Evolutionary conservation across 169 alveolate genomes (phyloP).

Genomic region (Plasmodium falciparum): DNA sequence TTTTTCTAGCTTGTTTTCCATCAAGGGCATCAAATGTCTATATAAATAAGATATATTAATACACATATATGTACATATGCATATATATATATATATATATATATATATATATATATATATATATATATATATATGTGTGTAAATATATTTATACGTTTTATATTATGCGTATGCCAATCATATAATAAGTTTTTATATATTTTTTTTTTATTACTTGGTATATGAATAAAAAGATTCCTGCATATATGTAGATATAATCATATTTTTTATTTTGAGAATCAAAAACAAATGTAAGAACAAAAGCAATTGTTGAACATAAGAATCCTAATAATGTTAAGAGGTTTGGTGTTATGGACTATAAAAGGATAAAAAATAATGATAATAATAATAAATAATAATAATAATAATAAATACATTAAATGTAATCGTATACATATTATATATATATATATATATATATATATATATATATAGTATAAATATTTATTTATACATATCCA

Average conservation of each 20-base stretch:
- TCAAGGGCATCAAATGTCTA: slow-evolving; percentile 92
- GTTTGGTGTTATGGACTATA: slow-evolving; percentile 69
- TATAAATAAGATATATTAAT: background rate
- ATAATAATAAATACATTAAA: slow-evolving; percentile 5
- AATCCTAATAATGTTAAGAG: slow-evolving; percentile 69
- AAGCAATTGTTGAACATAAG: slow-evolving; percentile 60
- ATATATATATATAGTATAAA: too few species aligned
- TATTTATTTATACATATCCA: too few species aligned
- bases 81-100: too few species aligned
- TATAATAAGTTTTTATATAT: background rate
- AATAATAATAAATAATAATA: background rate
- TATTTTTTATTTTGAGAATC: slow-evolving; percentile 40
- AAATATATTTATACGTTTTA: too few species aligned
- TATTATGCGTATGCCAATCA: too few species aligned
- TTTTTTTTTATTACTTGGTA: slow-evolving; percentile 31
- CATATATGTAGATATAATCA: slow-evolving; percentile 57
- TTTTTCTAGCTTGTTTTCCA: slow-evolving; percentile 93
- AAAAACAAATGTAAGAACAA: slow-evolving; percentile 50
- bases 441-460: too few species aligned
- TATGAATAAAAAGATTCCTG: slow-evolving; percentile 53
- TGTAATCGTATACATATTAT: background rate
- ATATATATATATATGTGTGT: too few species aligned
- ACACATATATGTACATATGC: too few species aligned
- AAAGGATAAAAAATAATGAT: background rate
- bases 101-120: too few species aligned